Base-by-base conservation (phyloP, 352 stramenopile genomes). In the Globisporangium takayamanum region DNA sequence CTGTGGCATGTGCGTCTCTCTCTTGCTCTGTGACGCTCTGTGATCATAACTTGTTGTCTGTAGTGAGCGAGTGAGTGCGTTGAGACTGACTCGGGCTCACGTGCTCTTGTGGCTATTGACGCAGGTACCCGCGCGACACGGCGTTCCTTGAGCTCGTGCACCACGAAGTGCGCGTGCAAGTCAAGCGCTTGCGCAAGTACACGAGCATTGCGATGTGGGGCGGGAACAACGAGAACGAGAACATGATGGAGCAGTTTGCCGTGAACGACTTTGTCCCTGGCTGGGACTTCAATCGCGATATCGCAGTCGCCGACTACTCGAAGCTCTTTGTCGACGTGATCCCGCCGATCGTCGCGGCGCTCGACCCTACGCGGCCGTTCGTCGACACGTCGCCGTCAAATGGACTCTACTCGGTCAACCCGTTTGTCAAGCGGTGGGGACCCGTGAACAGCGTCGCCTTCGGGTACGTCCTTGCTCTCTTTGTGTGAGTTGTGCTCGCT, bases 191-290 rank as follows among this genome's bases (percentile, higher is more conserved):
- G 55, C 69, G 73, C 33, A 84, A 88, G 59, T 91, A 80, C 64
- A 86, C 86, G 26, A 94, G 79, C 55, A 84, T 97, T 55, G 79
- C 83, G 10, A 89, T 96, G 18, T 97, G 88, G 88, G 84, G 87
- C 12, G 88, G 81, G 33, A 96, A 96, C 73, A 97, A 97, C 63
- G 88, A 97, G 62, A 95, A 95, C 66, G 81, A 93, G 62, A 85
- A 82, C 58, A 92, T 93, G 74, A 88, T 93, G 78, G 78, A 90
- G 61, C 70, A 89, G 55, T 92, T 92, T 58, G 74, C 72, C 18
- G 62, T 73, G 20, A 62, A 64, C 11, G 62, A 72, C 20, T 89
- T 82, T 41, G 84, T 91, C 49, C 80, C 83, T 8, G 66, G 61
- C 15, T 65, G 57, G 20, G 46, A 55, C 1, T 92, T 92, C 68